These are phyloP conservation scores for Penicillium sp. DNA, from an alignment of 2,329 filamentous ascomycete genomes.

Conservation along the genomic window DNA sequence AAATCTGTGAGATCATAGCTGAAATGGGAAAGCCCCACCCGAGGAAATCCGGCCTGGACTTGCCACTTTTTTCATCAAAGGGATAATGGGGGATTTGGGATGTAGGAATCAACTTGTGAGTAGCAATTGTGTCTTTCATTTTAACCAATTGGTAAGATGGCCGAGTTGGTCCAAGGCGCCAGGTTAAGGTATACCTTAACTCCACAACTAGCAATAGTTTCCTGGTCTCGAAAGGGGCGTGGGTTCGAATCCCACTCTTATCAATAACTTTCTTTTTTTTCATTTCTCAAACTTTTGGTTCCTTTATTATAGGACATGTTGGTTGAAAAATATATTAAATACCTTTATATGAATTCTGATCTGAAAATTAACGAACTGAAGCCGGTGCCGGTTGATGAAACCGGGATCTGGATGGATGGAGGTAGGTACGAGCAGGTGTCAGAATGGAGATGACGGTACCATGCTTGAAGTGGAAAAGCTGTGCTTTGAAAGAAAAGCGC, in stretches of 20 bases:
- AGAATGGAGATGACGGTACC: too few species aligned
- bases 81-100: not conserved
- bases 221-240: constrained; percentile 10
- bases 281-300: too few species aligned
- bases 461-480: too few species aligned
- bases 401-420: too few species aligned
- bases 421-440: too few species aligned
- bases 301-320: too few species aligned
- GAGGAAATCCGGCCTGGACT: not conserved
- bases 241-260: constrained; percentile 11
- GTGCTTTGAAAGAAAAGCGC: too few species aligned
- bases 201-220: constrained; percentile 8
- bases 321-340: too few species aligned
- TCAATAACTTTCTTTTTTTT: not conserved
- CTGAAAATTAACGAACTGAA: too few species aligned
- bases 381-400: too few species aligned
- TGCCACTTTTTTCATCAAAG: not conserved
- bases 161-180: constrained; percentile 32
- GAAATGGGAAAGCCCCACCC: constrained; percentile 3
- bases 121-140: rapidly evolving
- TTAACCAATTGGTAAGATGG: constrained; percentile 24
- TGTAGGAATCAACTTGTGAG: rapidly evolving
- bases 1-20: not conserved
- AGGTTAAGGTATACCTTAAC: constrained; percentile 28
- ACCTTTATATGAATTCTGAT: too few species aligned